Base-by-base conservation (phyloP, 2,329 filamentous ascomycete species). In the Fusarium sp. region DNA sequence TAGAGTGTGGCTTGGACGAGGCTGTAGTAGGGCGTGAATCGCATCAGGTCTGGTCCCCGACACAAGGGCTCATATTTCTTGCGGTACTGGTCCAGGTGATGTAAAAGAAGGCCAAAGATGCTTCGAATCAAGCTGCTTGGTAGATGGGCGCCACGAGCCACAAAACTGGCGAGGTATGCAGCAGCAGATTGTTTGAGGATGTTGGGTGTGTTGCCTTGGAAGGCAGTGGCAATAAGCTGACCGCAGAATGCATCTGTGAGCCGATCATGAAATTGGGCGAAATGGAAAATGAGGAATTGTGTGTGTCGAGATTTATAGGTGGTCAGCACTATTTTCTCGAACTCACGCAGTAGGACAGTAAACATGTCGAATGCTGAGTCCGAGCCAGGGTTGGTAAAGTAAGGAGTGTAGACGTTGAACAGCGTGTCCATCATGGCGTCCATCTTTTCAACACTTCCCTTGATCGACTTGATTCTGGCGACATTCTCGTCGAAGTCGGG, bases 231-330 rank as follows among this genome's bases (percentile, higher is more conserved):
- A 40, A 84, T 83, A 71, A 95, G 92, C 27, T 91, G 91, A 37
- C 92, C 92, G 45, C 93, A 91, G 77, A 98, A 98, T 52, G 91
- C 89, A 76, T 96, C 93, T 63, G 93, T 91, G 50, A 97, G 89
- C 46, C 88, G 87, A 33, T 92, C 90, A 12, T 93, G 93, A 63
- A 88, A 89, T 80, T 99, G 95, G 18, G 93, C 93, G 79, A 97
- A 98, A 81, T 98, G 95, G 82, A 99, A 99, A 54, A 98, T 87
- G 50, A 99, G 88, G 76, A 98, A 99, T 77, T 99, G 96, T 0
- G 94, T 94, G 80, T 98, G 95, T 37, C 96, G 91, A 27, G 94
- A 97, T 73, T 94, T 93, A 79, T 96, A 94, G 17, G 94, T 97
- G 6, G 95, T 94, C 33, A 99, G 87, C 64, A 99, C 94, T 76